These are phyloP conservation scores for Boletus reticuloceps DNA, from an alignment of 768 basidiomycete species.

Conservation along the genomic window DNA sequence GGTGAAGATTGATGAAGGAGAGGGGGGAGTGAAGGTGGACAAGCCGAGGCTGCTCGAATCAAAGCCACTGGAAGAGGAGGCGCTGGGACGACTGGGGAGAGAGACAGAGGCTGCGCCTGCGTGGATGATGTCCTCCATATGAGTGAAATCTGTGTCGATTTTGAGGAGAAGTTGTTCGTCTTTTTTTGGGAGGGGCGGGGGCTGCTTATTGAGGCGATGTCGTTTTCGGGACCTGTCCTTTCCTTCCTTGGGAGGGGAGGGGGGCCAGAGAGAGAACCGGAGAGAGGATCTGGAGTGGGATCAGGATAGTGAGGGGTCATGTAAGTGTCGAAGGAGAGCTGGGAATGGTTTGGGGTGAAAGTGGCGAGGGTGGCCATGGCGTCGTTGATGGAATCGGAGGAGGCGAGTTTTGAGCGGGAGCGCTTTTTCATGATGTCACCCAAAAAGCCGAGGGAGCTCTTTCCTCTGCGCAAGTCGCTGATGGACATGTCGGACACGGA, in stretches of 20 bases:
- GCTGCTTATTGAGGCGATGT: slow-evolving; percentile 20
- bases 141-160: slow-evolving; percentile 37
- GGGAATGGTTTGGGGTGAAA: slow-evolving; percentile 39
- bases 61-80: slow-evolving; percentile 14
- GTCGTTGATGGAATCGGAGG: slow-evolving; percentile 30
- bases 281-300: slow-evolving; percentile 1
- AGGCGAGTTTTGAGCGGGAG: slow-evolving; percentile 39
- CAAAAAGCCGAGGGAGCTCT: slow-evolving; percentile 43
- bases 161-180: slow-evolving; percentile 18
- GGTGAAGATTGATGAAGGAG: slow-evolving; percentile 33
- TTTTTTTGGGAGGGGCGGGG: slow-evolving; percentile 24
- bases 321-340: slow-evolving; percentile 23
- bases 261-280: slow-evolving; percentile 6
- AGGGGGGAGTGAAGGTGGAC: slow-evolving; percentile 41
- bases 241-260: slow-evolving; percentile 28
- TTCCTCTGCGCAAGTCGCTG: slow-evolving; percentile 42
- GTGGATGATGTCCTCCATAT: slow-evolving; percentile 84
- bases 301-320: slow-evolving; percentile 6
- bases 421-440: slow-evolving; percentile 41
- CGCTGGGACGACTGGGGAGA: slow-evolving; percentile 16
- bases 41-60: slow-evolving; percentile 35
- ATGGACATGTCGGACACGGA: slow-evolving; percentile 37
- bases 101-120: slow-evolving; percentile 7
- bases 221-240: slow-evolving; percentile 15
- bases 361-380: slow-evolving; percentile 31